Evolutionary conservation across 2,329 filamentous ascomycete genomes (phyloP), one percentile per base, ranked within the genome.

Genomic region (Raffaelea arxii): DNA sequence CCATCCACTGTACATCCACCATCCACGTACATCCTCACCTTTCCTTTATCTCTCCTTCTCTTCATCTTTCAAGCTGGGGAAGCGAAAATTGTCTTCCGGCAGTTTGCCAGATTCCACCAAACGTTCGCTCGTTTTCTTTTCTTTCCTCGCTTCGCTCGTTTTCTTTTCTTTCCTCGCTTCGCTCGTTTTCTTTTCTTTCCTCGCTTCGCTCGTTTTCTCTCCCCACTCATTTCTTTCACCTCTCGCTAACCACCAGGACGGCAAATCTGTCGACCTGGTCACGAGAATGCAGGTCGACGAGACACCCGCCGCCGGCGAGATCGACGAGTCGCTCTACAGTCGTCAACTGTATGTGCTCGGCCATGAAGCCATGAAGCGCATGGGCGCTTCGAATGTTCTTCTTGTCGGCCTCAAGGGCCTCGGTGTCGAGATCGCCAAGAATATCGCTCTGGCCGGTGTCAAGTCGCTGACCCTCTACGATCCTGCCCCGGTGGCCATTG

Each of bases 401-500:
- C 76, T 98, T 47, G 85, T 91, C 52, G 92, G 92, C 53, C 72
- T 97, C 55, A 91, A 92, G 65, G 92, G 92, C 44, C 78, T 98
- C 36, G 92, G 92, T 71, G 91, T 96, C 47, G 92, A 98, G 69
- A 92, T 98, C 58, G 91, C 92, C 60, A 98, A 98, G 77, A 98
- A 98, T 61, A 88, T 98, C 60, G 92, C 92, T 50, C 82, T 98
- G 57, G 92, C 92, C 57, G 92, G 92, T 64, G 92, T 98, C 68
- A 98, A 98, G 76, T 96, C 90, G 61, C 71, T 98, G 56, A 92
- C 91, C 2, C 77, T 98, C 46, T 87, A 89, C 71, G 92, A 98
- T 62, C 91, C 92, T 41, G 80, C 82, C 41, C 87, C 87, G 37
- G 84, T 86, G 46, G 75, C 82, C 55, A 84, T 96, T 56, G 77